Conservation (phyloP, 2,329 filamentous ascomycete genomes). For the Clarireedia paspali region DNA sequence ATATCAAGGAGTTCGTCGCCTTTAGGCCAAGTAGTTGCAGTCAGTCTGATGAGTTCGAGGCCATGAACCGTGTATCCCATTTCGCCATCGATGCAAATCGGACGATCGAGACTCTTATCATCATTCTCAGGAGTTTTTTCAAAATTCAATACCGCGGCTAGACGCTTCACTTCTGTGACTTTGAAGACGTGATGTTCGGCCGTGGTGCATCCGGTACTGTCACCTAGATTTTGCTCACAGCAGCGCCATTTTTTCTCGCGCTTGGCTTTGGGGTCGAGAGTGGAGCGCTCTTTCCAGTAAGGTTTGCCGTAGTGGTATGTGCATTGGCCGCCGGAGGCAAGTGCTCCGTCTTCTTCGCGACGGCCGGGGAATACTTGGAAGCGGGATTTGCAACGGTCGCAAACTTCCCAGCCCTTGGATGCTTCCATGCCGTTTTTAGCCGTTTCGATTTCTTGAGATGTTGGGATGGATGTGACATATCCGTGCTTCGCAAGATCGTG, state of each 20-base stretch:
- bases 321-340: slow-evolving; percentile 72
- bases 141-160: slow-evolving; percentile 76
- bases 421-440: slow-evolving; percentile 58
- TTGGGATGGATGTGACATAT: slow-evolving; percentile 66
- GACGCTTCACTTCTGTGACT: slow-evolving; percentile 62
- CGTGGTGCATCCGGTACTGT: slow-evolving; percentile 66
- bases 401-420: slow-evolving; percentile 74
- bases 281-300: slow-evolving; percentile 43
- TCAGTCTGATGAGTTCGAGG: slow-evolving; percentile 82
- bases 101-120: slow-evolving; percentile 38
- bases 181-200: slow-evolving; percentile 80
- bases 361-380: slow-evolving; percentile 92
- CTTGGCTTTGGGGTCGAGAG: slow-evolving; percentile 47
- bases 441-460: slow-evolving; percentile 55
- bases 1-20: slow-evolving; percentile 73
- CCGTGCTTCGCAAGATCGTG: slow-evolving; percentile 57
- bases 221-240: slow-evolving; percentile 68
- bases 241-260: slow-evolving; percentile 64
- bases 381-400: slow-evolving; percentile 75
- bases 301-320: slow-evolving; percentile 72
- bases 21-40: slow-evolving; percentile 78
- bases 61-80: slow-evolving; percentile 93
- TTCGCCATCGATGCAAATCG: slow-evolving; percentile 88
- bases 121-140: slow-evolving; percentile 64
- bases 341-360: slow-evolving; percentile 64